phyloP scores from a whole-genome alignment of 2,329 filamentous ascomycete genomes.

The Claviceps digitariae region DNA sequence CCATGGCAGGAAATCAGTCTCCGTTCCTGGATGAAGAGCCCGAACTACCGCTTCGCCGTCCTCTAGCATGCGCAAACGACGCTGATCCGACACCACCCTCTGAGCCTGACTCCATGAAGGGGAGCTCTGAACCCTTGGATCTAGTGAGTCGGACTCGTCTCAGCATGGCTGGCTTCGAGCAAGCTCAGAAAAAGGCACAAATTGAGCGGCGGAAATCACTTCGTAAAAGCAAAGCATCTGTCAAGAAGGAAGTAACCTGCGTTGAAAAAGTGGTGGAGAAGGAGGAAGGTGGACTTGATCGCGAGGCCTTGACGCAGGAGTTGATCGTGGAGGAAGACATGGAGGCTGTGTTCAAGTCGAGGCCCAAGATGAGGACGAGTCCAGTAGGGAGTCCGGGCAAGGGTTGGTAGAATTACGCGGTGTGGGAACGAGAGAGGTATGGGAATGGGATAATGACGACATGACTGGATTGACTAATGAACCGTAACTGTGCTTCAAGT shows the following conservation, averaged over 20 bases:
- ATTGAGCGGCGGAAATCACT: slow-evolving; percentile 39
- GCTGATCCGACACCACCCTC: background rate
- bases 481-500: background rate
- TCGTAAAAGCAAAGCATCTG: slow-evolving; percentile 28
- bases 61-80: slow-evolving; percentile 1
- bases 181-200: slow-evolving; percentile 46
- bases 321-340: slow-evolving; percentile 63
- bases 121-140: slow-evolving; percentile 23
- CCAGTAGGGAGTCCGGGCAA: slow-evolving; percentile 42
- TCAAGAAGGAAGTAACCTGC: slow-evolving; percentile 28
- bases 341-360: slow-evolving; percentile 70
- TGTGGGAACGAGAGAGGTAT: no score
- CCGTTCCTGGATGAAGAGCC: slow-evolving; percentile 19
- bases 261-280: slow-evolving; percentile 38
- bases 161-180: slow-evolving; percentile 50
- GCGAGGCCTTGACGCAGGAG: slow-evolving; percentile 48
- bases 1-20: slow-evolving; percentile 53
- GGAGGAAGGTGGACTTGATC: slow-evolving; percentile 13
- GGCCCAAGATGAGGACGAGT: slow-evolving; percentile 68
- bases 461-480: background rate
- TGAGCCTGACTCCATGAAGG: background rate
- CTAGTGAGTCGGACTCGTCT: slow-evolving; percentile 43
- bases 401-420: slow-evolving; percentile 13
- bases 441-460: background rate
- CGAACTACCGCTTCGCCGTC: slow-evolving; percentile 10